These are phyloP conservation scores for Globisporangium barbulae DNA, from an alignment of 352 stramenopile species.

Conservation along the genomic window DNA sequence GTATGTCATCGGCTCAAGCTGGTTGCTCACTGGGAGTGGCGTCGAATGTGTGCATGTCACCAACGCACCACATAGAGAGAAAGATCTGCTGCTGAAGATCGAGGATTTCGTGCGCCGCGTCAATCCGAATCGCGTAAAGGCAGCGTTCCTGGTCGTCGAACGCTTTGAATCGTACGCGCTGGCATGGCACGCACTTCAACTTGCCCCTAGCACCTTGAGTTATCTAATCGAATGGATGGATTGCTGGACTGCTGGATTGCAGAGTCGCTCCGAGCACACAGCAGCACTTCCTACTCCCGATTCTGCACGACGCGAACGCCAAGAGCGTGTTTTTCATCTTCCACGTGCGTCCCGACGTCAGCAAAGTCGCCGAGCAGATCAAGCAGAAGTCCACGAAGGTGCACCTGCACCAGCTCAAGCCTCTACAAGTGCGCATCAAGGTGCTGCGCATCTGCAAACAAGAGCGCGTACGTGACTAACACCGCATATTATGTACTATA, in stretches of 20 bases:
- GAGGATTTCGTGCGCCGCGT: constrained; percentile 23
- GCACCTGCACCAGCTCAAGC: constrained; percentile 34
- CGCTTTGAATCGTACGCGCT: constrained; percentile 46
- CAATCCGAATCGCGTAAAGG: constrained; percentile 22
- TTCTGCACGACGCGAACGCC: constrained; percentile 40
- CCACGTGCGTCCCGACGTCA: constrained; percentile 45
- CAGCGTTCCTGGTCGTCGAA: constrained; percentile 49
- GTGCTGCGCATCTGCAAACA: constrained; percentile 47
- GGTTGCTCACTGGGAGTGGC: neutral
- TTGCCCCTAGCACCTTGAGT: neutral
- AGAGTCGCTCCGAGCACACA: constrained; percentile 57
- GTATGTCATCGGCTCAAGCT: neutral
- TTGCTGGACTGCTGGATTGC: neutral
- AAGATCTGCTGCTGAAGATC: constrained; percentile 37
- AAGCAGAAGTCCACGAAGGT: constrained; percentile 34
- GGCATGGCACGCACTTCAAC: too few relatives aligned
- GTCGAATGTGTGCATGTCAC: neutral
- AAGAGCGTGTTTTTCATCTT: constrained; percentile 60
- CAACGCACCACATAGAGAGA: constrained; percentile 26
- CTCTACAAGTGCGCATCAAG: constrained; percentile 47
- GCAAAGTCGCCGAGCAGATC: constrained; percentile 61
- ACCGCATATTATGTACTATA: neutral
- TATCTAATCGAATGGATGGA: neutral
- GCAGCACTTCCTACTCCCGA: constrained; percentile 58
- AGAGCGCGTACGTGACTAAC: constrained; percentile 30